Evolutionary conservation across 2,329 filamentous ascomycete genomes (phyloP), one percentile per base, ranked within the genome.

Genomic region (Daldinia sp.): DNA sequence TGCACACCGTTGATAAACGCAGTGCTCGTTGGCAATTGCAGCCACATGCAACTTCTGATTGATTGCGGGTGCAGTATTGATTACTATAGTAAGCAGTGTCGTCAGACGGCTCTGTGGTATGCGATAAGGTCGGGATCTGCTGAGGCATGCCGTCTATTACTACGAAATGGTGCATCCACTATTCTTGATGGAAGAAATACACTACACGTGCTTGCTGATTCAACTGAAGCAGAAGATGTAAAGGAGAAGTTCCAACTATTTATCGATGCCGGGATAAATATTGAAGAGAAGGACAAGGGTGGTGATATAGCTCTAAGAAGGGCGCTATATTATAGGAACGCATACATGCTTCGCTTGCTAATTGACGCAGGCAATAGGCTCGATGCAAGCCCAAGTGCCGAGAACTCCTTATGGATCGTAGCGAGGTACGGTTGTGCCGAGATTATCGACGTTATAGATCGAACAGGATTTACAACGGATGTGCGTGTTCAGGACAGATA

Each of bases 241-340:
- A 44, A 23, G 33, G 53, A 64, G 20, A 67, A 64, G 44, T 61
- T 69, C 3, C 30, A 53, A n/a, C 15, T 67, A 12, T 26, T 70
- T 26, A 13, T 59, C 37, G 4, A 3, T 10, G 60, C 54, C 10
- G 57, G 57, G 6, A 20, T 13, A 7, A 12, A 53, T 6, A 18
- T 53, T 4, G 51, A 50, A 6, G 28, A 35, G 28, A 61, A 42
- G 26, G 9, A 69, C n/a, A 2, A 1, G 2, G 0, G 5, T 18
- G 20, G 6, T 1, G 0, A 0, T 0, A 60, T 35, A 18, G 28
- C 42, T 15, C 13, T 67, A 15, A 12, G 6, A 15, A 0, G 0
- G 10, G 50, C 63, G 13, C 10, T 64, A 1, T 0, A 1, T 0
- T 3, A 15, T 9, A 57, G 60, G 13, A 39, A 67, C 28, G n/a